Base-by-base conservation (phyloP, 257 asterid species). In the Fraxinus excelsior region DNA sequence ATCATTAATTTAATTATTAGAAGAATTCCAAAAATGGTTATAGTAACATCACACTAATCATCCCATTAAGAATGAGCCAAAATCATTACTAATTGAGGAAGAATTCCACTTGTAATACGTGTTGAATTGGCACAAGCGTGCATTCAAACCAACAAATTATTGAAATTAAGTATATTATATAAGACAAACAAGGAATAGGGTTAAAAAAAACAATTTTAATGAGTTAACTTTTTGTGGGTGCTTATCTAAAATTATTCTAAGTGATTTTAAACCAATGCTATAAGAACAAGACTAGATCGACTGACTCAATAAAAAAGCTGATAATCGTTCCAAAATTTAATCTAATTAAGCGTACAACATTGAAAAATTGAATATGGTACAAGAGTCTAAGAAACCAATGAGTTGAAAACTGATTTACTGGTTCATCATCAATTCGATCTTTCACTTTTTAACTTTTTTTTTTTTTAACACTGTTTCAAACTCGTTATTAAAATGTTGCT, bases 41-140 rank as follows among this genome's bases (percentile, higher is more conserved):
- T 68, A 75, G 38, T 74, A 80, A 70, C 78, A 74, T 76, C 73
- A 68, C 46, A 80, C 67, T 25, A 25, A 71, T 77, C 71, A 60
- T 40, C 23, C 44, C 31, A 70, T 62, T 62, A 12, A 62, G 34
- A 7, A 62, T 25, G 53, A 71, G 62, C 79, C 79, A 78, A 71
- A 73, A 64, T 82, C 68, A 80, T 86, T 81, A 32, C 82, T 72
- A 85, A 79, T 60, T 79, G 86, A 76, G 90, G 88, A 82, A 76
- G 88, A 82, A 79, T 80, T 82, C 82, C 76, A 75, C 82, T 67
- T 7, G 13, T 13, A 13, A 70, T 69, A 83, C 82, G 71, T 79
- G 72, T 85, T 71, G 44, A 31, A 32, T 12, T 75, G 29, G 62
- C 69, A 76, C 49, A 5, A 8, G 77, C 0, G 16, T 9, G 68